Evolutionary conservation across 805 yeast genomes (phyloP), one percentile per base, ranked within the genome.

Genomic region (Hyphopichia homilentoma): DNA sequence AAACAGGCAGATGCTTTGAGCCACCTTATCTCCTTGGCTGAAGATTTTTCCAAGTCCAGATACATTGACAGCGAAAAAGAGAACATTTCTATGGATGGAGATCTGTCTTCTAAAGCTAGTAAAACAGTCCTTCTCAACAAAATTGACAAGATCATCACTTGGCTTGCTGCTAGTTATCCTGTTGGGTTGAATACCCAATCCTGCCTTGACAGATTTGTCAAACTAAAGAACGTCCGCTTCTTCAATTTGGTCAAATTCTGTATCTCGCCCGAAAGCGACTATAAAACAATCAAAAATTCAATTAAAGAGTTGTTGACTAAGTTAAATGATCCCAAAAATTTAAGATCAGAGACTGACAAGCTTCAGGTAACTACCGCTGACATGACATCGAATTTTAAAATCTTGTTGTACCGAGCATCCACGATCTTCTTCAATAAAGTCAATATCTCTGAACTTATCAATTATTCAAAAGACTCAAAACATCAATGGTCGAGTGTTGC

Each of bases 141-240:
- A 36, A 52, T 75, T 13, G 73, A 72, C 2, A 80, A 76, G 38
- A 71, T 79, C 1, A 59, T 79, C 3, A 65, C 65, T 16, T 82
- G 93, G 90, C 44, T 87, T 5, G 50, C 77, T 7, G 65, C 60
- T 4, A 61, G 77, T 2, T 67, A 81, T 26, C 83, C 95, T 1
- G 74, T 70, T 11, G 61, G 62, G 2, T 57, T 59, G 15, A 68
- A 73, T 33, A 66, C 81, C 1, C 55, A 56, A n/a, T 61, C 65
- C 1, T 70, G 79, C 12, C 44, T 87, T 7, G 69, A 68, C 17
- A 61, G 73, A 20, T 72, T 85, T 38, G 66, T 70, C 27, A 61
- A 65, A 19, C 50, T 79, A 33, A 75, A 79, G 34, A 83, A 81
- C 43, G 65, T 76, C 33, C 65, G 94, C 35, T 62, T 74, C 20